Conservation (phyloP, 805 yeast genomes). For the Yarrowia hollandica region DNA sequence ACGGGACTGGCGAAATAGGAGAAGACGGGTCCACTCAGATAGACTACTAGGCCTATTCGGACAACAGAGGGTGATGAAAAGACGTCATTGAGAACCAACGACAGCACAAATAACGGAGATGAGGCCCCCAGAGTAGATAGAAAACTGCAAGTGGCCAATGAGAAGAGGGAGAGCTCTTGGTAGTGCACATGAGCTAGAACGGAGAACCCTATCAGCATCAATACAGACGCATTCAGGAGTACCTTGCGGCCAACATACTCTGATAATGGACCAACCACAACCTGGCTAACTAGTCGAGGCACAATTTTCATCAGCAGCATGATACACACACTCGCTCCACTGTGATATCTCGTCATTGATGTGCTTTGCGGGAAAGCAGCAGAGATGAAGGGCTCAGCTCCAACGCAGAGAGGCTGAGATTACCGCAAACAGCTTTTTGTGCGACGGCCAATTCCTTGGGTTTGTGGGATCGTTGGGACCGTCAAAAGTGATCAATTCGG, state of each 20-base stretch:
- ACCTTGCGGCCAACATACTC: neutral
- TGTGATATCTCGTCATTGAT: no score
- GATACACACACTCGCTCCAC: neutral
- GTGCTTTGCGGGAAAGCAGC: constrained; percentile 1
- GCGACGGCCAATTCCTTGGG: neutral
- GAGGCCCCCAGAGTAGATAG: neutral
- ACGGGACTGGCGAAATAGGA: neutral
- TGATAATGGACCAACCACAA: neutral
- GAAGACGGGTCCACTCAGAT: neutral
- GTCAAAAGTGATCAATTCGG: neutral
- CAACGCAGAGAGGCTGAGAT: neutral
- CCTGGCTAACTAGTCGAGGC: neutral
- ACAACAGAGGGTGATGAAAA: neutral
- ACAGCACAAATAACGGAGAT: neutral
- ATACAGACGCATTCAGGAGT: neutral
- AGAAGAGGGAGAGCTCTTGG: neutral
- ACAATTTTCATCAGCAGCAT: neutral
- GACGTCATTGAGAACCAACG: neutral
- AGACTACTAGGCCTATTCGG: neutral
- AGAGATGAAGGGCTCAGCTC: neutral
- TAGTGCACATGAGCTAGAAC: neutral
- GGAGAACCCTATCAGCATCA: neutral
- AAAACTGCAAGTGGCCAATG: neutral
- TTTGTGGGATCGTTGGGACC: neutral
- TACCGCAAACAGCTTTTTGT: neutral